Base-by-base conservation (phyloP, 2,329 filamentous ascomycete species). In the Cladosporium colombiae region DNA sequence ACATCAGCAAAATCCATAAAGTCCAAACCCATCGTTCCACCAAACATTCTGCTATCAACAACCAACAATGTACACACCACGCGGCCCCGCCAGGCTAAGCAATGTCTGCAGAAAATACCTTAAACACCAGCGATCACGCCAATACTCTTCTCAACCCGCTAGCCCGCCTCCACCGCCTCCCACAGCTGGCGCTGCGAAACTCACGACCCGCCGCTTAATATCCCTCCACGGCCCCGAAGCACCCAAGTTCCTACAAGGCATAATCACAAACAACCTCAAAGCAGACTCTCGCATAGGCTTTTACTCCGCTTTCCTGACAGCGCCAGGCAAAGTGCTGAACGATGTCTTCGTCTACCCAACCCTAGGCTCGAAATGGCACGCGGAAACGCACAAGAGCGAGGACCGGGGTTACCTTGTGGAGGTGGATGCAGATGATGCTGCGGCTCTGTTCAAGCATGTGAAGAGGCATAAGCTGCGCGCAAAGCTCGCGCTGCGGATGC, bases 341-440 rank as follows among this genome's bases (percentile, higher is more conserved):
- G 95, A 99, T 79, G 90, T 93, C 62, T 96, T 98, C 78, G 83
- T 99, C 57, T 97, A 97, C 81, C 89, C 88, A 0, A 80, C 86
- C 69, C 74, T 79, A 55, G 74, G 74, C 23, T 72, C 76, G 10
- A 61, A 64, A 37, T 75, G 73, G 72, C 73, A 76, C 52, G 68
- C 67, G 53, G 69, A 71, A 37, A 64, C 52, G 35, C 67, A 67
- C 33, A 64, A 63, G 57, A 66, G 70, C 35, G 70, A 77, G 31
- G 79, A 83, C n/a, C 78, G 77, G 68, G 82, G 83, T 33, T 94
- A 91, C 82, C 78, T 97, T 66, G 84, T 99, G 67, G 95, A 99
- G 75, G 90, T 93, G 14, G 93, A 97, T 78, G 86, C 86, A 5
- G 80, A 80, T 5, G 86, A 93, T 73, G 86, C 86, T 0, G 79